phyloP scores from a whole-genome alignment of 2,329 filamentous ascomycete genomes.

The Xylariales sp. region DNA sequence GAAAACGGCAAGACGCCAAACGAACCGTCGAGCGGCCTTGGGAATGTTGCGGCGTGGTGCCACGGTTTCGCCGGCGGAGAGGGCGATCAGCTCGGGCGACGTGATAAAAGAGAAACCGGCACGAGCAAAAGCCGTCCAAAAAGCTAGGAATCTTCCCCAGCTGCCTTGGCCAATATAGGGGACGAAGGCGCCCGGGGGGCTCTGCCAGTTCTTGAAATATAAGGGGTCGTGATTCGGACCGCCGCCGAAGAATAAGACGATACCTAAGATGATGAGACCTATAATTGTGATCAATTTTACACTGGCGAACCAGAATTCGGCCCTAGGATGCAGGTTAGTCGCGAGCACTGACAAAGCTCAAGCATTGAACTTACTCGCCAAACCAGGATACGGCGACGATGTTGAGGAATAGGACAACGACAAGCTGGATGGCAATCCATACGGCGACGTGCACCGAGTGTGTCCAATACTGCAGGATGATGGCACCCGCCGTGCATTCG shows the following conservation, averaged over 20 bases:
- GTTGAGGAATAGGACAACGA: conserved; percentile 66
- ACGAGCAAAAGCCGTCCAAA: conserved; percentile 67
- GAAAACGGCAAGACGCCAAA: conserved; percentile 72
- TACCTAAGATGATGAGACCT: conserved; percentile 66
- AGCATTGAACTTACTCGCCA: conserved; percentile 57
- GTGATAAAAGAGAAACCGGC: conserved; percentile 72
- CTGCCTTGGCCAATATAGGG: conserved; percentile 59
- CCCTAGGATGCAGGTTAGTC: conserved; percentile 38
- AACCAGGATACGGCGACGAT: conserved; percentile 68
- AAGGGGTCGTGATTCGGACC: conserved; percentile 61
- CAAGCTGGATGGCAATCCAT: conserved; percentile 69
- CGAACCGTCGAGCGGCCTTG: conserved; percentile 70
- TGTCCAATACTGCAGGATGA: conserved; percentile 72
- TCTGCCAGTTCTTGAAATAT: conserved; percentile 63
- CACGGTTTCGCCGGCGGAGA: conserved; percentile 73
- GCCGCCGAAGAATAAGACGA: conserved; percentile 68
- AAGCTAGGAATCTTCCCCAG: conserved; percentile 67
- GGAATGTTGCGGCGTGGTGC: conserved; percentile 74
- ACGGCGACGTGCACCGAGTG: conserved; percentile 63
- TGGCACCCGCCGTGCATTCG: conserved; percentile 67
- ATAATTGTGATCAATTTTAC: conserved; percentile 70
- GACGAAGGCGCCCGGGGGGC: conserved; percentile 59
- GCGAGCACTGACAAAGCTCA: not conserved
- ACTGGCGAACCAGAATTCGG: conserved; percentile 71
- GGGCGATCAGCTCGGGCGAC: conserved; percentile 71